These are phyloP conservation scores for Trametes cinnabarina DNA, from an alignment of 768 basidiomycete genomes.

Conservation along the genomic window DNA sequence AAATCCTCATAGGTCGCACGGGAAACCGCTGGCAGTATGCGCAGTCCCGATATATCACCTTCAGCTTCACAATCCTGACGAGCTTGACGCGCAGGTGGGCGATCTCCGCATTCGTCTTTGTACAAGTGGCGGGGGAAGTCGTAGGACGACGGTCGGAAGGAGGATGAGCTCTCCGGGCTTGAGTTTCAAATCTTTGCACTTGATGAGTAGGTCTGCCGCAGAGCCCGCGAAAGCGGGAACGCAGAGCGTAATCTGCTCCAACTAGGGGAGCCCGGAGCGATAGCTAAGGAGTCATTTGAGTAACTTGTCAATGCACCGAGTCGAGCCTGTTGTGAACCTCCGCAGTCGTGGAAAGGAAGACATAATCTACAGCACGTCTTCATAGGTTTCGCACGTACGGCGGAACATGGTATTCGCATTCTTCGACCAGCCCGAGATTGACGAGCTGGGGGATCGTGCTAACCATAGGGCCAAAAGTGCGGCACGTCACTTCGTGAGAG, in stretches of 20 bases:
- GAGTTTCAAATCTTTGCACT: background rate
- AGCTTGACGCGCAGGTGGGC: background rate
- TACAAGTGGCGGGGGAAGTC: background rate
- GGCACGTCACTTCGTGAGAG: background rate
- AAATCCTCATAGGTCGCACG: background rate
- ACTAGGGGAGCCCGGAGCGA: background rate
- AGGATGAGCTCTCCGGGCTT: background rate
- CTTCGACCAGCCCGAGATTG: background rate
- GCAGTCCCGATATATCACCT: background rate
- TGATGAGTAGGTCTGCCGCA: too few relatives aligned
- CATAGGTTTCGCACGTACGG: background rate
- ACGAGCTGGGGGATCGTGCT: background rate
- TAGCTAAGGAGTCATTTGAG: background rate
- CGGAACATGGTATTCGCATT: background rate
- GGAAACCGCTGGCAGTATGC: background rate
- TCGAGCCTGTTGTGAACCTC: background rate
- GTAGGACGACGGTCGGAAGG: background rate
- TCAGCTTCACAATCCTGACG: background rate
- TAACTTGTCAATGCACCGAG: background rate
- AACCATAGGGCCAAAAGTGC: background rate
- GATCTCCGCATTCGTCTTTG: background rate
- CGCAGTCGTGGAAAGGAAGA: background rate
- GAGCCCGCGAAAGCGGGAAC: too few relatives aligned
- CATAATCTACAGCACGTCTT: background rate
- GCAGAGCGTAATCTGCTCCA: background rate